Percentiles rank a stretch among this genome's conserved stretches.
Conservation (phyloP, 148 eudicot genomes). For the Talinum fruticosum region DNA sequence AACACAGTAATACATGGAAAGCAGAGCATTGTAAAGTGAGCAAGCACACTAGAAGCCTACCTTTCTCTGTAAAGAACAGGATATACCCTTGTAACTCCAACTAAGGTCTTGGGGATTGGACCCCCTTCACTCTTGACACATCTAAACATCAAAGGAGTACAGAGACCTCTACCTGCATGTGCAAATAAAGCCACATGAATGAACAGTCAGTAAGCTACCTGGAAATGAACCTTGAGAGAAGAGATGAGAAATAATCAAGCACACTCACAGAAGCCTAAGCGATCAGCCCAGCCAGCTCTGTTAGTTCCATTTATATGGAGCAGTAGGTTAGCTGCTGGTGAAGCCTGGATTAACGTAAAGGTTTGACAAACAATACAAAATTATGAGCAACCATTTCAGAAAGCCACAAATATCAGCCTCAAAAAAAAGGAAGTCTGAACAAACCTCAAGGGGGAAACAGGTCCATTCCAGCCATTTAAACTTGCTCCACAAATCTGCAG, state of each 20-base stretch:
- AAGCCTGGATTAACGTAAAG: slow-evolving; percentile 47
- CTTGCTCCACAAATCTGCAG: slow-evolving; percentile 89
- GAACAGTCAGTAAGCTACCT: slow-evolving; percentile 20
- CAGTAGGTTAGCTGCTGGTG: slow-evolving; percentile 39
- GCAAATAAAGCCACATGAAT: slow-evolving; percentile 7
- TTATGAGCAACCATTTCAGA: neutral
- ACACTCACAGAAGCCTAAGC: slow-evolving; percentile 87
- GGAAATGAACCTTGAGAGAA: slow-evolving; percentile 8
- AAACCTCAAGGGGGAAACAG: slow-evolving; percentile 84
- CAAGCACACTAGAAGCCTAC: slow-evolving; percentile 31
- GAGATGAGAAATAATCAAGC: neutral
- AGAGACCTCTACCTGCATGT: slow-evolving; percentile 53
- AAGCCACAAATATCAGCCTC: neutral
- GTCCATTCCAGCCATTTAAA: slow-evolving; percentile 76
- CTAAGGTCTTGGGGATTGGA: slow-evolving; percentile 69
- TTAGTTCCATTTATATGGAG: slow-evolving; percentile 92
- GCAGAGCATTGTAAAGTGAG: neutral
- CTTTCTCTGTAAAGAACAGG: slow-evolving; percentile 91
- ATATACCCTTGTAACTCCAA: slow-evolving; percentile 78
- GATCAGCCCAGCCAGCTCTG: slow-evolving; percentile 89
- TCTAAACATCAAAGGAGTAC: slow-evolving; percentile 74
- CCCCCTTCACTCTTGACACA: slow-evolving; percentile 88
- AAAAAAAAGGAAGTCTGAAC: slow-evolving; percentile 15
- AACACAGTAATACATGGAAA: slow-evolving; percentile 9
- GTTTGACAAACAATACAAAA: slow-evolving; percentile 5